A percentile compares a stretch with the other conserved stretches of the same genome.
Evolutionary conservation across 1,284 basidiomycete species (phyloP).

Genomic region (Ganoderma meredithae): DNA sequence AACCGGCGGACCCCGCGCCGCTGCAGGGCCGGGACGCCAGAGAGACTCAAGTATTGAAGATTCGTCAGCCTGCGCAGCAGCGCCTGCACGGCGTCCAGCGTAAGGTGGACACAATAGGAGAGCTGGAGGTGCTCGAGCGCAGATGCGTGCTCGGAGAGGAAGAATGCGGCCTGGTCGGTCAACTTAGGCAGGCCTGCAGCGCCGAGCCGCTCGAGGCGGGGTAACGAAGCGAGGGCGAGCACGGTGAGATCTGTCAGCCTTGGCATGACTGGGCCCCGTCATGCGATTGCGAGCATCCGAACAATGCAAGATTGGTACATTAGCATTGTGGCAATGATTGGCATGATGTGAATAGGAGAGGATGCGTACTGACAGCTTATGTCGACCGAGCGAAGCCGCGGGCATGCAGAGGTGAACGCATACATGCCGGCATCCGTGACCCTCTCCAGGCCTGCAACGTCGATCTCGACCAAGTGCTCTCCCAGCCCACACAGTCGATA

Average conservation of each 20-base stretch:
- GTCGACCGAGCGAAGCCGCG: constrained; percentile 83
- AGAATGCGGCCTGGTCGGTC: constrained; percentile 73
- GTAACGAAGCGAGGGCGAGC: constrained; percentile 80
- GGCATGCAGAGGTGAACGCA: constrained; percentile 75
- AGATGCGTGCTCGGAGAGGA: constrained; percentile 68
- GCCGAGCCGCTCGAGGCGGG: constrained; percentile 80
- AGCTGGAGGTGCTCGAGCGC: constrained; percentile 87
- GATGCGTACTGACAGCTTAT: constrained; percentile 73
- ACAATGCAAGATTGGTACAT: background rate
- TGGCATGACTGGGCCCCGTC: constrained; percentile 23
- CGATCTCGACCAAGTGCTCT: constrained; percentile 81
- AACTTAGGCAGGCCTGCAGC: constrained; percentile 77
- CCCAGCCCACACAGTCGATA: constrained; percentile 78
- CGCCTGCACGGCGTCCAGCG: constrained; percentile 80
- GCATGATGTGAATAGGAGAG: background rate
- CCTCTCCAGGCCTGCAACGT: constrained; percentile 80
- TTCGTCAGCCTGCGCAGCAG: constrained; percentile 69
- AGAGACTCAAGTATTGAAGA: constrained; percentile 83
- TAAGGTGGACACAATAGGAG: constrained; percentile 87
- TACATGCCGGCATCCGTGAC: constrained; percentile 87
- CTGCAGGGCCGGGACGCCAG: constrained; percentile 83
- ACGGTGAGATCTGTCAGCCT: constrained; percentile 85
- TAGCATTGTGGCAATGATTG: background rate
- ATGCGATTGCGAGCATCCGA: background rate
- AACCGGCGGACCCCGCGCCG: constrained; percentile 80